These are phyloP conservation scores for Rhizopogon roseolus DNA, from an alignment of 768 basidiomycete species.

Conservation along the genomic window DNA sequence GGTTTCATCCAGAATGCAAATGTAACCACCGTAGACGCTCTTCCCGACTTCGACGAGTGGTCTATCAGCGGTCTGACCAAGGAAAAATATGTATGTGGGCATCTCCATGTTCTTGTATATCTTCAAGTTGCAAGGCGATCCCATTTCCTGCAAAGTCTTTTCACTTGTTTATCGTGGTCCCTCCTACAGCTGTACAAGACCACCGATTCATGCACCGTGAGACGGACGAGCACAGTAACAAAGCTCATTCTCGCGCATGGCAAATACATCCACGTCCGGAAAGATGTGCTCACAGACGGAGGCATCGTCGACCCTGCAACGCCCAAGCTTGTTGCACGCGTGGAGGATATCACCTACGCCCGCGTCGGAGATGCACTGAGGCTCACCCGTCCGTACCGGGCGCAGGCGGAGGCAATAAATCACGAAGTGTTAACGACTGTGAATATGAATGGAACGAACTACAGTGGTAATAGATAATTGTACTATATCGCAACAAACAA, in stretches of 20 bases:
- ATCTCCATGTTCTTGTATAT: too few relatives aligned
- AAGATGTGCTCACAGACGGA: conserved; percentile 31
- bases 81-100: conserved; percentile 2
- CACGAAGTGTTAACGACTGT: conserved; percentile 3
- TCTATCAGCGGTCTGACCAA: conserved; percentile 36
- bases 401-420: conserved; percentile 10
- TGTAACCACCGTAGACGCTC: conserved; percentile 31
- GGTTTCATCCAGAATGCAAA: conserved; percentile 36
- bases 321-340: conserved; percentile 29
- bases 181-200: too few relatives aligned
- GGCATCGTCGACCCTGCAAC: conserved; percentile 31
- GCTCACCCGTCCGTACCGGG: conserved; percentile 19
- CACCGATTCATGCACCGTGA: too few relatives aligned
- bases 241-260: too few relatives aligned
- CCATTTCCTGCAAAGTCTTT: too few relatives aligned
- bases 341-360: conserved; percentile 36
- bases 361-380: conserved; percentile 24
- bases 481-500: too few relatives aligned
- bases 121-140: too few relatives aligned
- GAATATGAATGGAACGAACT: too few relatives aligned
- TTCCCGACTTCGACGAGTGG: conserved; percentile 35
- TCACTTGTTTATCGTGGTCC: too few relatives aligned
- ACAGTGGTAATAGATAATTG: too few relatives aligned
- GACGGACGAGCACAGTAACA: too few relatives aligned
- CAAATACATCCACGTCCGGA: conserved; percentile 22